Evolutionary conservation across 768 basidiomycete species (phyloP).

Genomic region (Coprinellus micaceus): DNA sequence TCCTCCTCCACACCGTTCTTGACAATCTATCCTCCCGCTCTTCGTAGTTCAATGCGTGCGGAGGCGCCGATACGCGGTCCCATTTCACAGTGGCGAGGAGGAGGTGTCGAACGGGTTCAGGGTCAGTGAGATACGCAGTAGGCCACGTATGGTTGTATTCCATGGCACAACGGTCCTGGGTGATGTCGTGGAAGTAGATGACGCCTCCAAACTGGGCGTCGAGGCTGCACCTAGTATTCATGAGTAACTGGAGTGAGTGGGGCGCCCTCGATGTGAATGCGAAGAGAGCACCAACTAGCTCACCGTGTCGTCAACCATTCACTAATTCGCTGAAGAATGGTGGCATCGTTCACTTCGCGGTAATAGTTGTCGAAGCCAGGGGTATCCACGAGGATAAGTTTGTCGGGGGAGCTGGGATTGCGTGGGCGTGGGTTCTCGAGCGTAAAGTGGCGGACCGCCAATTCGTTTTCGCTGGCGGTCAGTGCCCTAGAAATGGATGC

Average conservation of each 20-base stretch:
- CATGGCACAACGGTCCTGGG: neutral
- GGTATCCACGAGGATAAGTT: neutral
- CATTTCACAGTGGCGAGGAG: neutral
- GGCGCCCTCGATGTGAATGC: neutral
- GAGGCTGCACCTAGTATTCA: neutral
- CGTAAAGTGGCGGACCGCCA: neutral
- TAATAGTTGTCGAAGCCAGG: neutral
- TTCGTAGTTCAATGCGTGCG: neutral
- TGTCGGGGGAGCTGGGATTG: neutral
- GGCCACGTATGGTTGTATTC: neutral
- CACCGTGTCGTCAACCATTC: neutral
- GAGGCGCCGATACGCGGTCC: neutral
- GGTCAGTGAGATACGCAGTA: neutral
- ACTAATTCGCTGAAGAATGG: neutral
- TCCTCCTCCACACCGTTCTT: neutral
- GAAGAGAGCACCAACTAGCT: too few relatives aligned
- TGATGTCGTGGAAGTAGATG: neutral
- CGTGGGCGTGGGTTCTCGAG: neutral
- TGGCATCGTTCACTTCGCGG: neutral
- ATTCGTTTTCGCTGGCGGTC: neutral
- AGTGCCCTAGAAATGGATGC: neutral
- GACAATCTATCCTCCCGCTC: neutral
- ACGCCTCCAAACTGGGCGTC: neutral
- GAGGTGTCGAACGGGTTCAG: neutral
- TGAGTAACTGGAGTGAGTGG: neutral